These are phyloP conservation scores for Paxillus ammoniavirescens DNA, from an alignment of 768 basidiomycete genomes.

Conservation along the genomic window DNA sequence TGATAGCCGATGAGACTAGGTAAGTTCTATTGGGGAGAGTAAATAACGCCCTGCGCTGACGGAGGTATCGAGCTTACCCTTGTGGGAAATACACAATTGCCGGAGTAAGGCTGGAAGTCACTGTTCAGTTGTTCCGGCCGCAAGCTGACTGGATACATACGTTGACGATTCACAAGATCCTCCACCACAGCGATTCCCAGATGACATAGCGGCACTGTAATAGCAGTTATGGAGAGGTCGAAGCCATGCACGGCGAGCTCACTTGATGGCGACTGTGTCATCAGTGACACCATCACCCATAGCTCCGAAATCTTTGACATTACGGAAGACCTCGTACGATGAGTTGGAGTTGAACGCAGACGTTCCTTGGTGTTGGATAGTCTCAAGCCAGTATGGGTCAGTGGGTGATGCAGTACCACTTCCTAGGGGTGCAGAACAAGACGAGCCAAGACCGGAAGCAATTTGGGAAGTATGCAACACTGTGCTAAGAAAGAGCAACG, in stretches of 20 bases:
- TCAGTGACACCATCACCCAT: conserved; percentile 60
- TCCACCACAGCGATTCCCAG: conserved; percentile 56
- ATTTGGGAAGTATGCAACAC: not conserved
- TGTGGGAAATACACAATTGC: conserved; percentile 70
- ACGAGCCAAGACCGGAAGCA: conserved; percentile 32
- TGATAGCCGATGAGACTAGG: conserved; percentile 26
- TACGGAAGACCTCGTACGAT: conserved; percentile 66
- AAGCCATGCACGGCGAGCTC: conserved; percentile 4
- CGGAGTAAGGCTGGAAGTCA: conserved; percentile 47
- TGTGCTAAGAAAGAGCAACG: conserved; percentile 2
- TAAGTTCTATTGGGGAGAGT: conserved; percentile 23
- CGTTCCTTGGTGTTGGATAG: conserved; percentile 64
- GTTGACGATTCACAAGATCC: conserved; percentile 57
- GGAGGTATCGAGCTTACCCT: conserved; percentile 41
- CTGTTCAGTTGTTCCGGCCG: not conserved
- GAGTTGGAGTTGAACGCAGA: conserved; percentile 59
- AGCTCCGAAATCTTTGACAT: conserved; percentile 60
- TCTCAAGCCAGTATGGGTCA: conserved; percentile 68
- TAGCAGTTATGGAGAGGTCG: not conserved
- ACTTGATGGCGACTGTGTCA: conserved; percentile 75
- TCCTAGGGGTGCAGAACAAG: conserved; percentile 25
- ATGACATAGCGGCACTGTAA: conserved; percentile 56
- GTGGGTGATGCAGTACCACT: conserved; percentile 44
- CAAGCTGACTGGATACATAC: conserved; percentile 14
- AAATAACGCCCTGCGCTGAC: not conserved